Percentiles rank a stretch among this genome's conserved stretches.
These are phyloP conservation scores for Podospora anserina DNA, from an alignment of 495 filamentous ascomycete genomes.

Conservation along the genomic window DNA sequence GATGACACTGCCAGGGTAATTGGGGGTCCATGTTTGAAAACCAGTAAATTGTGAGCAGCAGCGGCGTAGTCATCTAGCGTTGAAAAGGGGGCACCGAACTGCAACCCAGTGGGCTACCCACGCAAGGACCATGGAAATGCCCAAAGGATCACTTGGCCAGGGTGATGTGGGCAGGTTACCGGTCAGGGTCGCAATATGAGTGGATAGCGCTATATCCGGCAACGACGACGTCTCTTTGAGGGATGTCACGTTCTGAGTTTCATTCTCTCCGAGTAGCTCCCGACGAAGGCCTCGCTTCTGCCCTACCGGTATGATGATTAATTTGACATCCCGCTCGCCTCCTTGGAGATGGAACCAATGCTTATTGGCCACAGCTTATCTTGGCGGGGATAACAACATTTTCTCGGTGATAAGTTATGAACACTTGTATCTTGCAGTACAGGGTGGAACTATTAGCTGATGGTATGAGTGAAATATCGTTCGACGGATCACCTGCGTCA, in stretches of 20 bases:
- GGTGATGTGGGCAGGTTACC: neutral
- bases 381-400: conserved; percentile 5
- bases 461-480: too few species aligned
- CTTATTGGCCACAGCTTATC: conserved; percentile 3
- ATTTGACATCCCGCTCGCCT: conserved; percentile 16
- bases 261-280: conserved; percentile 14
- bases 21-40: neutral
- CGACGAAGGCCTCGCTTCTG: conserved; percentile 1
- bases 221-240: neutral
- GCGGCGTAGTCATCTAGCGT: neutral
- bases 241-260: conserved; percentile 19
- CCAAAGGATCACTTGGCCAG: neutral
- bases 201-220: neutral
- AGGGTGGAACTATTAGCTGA: neutral
- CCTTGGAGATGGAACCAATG: conserved; percentile 7
- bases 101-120: too few species aligned
- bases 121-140: neutral
- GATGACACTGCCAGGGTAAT: neutral
- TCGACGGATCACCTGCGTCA: too few species aligned
- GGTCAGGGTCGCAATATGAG: conserved; percentile 5
- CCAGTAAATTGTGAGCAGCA: neutral
- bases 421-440: neutral
- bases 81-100: too few species aligned
- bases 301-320: conserved; percentile 17
- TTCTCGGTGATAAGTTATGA: neutral